Evolutionary conservation across 257 asterid genomes (phyloP).

Genomic region (Ocimum tenuiflorum): DNA sequence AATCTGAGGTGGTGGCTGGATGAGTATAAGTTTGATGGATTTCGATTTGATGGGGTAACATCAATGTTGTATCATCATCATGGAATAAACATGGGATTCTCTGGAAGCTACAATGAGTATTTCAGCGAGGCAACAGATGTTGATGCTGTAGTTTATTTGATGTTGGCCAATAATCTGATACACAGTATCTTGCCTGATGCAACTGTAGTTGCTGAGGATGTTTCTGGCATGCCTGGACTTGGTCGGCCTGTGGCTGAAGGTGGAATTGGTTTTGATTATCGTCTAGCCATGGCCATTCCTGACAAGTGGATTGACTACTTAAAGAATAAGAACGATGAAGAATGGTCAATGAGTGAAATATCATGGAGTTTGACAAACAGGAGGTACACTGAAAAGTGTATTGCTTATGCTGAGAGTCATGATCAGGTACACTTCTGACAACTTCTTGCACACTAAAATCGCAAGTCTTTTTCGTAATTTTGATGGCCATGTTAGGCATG

Average conservation of each 20-base stretch:
- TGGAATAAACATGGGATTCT: constrained; percentile 73
- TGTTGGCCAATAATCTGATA: constrained; percentile 82
- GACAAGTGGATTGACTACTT: constrained; percentile 88
- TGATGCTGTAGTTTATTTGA: constrained; percentile 84
- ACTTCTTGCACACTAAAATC: neutral
- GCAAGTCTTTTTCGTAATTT: neutral
- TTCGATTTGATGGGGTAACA: constrained; percentile 94
- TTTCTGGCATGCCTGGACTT: constrained; percentile 97
- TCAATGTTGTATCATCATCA: constrained; percentile 96
- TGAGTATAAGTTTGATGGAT: constrained; percentile 88
- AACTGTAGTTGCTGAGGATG: constrained; percentile 89
- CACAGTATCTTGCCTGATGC: constrained; percentile 78
- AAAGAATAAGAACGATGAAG: constrained; percentile 71
- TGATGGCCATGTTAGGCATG: neutral
- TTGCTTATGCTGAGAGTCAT: constrained; percentile 98
- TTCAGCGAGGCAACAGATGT: constrained; percentile 82
- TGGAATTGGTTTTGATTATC: constrained; percentile 90
- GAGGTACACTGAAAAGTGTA: constrained; percentile 84
- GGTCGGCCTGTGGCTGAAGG: constrained; percentile 77
- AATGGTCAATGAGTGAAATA: constrained; percentile 84
- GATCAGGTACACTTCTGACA: constrained; percentile 59
- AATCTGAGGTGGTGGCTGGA: constrained; percentile 97
- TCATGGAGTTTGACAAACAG: constrained; percentile 77
- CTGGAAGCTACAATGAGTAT: constrained; percentile 77
- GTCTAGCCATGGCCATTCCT: constrained; percentile 97